phyloP scores from a whole-genome alignment of 352 stramenopile genomes.

The Phytopythium cucurbitacearum region DNA sequence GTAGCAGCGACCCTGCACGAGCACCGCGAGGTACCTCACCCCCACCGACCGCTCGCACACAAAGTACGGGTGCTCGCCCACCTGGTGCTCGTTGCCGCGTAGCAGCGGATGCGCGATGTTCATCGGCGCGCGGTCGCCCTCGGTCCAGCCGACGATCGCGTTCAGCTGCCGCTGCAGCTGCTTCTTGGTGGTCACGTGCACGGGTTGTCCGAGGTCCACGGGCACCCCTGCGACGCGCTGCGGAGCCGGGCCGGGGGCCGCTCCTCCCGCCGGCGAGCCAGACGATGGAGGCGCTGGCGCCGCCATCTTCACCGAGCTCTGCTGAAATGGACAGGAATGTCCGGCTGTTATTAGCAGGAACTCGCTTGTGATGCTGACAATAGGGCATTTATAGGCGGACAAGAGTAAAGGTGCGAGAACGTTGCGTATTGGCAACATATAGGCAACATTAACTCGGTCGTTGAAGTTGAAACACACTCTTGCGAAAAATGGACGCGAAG shows the following conservation, averaged over 20 bases:
- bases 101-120: conserved; percentile 67
- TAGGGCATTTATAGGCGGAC: too few relatives aligned
- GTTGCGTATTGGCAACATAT: too few relatives aligned
- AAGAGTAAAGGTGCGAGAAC: too few relatives aligned
- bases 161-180: conserved; percentile 83
- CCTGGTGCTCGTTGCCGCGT: conserved; percentile 65
- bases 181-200: conserved; percentile 73
- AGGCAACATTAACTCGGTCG: too few relatives aligned
- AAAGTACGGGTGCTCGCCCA: conserved; percentile 82
- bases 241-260: conserved; percentile 5
- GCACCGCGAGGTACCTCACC: conserved; percentile 69
- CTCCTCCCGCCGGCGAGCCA: conserved; percentile 1
- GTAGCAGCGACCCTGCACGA: conserved; percentile 79
- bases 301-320: conserved; percentile 1
- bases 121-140: conserved; percentile 70
- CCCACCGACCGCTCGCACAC: conserved; percentile 79
- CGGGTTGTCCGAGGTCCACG: conserved; percentile 56
- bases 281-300: conserved; percentile 1
- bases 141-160: conserved; percentile 72
- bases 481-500: too few relatives aligned
- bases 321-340: too few relatives aligned
- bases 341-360: too few relatives aligned
- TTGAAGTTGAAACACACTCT: too few relatives aligned
- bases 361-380: too few relatives aligned
- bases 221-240: conserved; percentile 46